Percentiles rank a stretch among this genome's conserved stretches.
phyloP scores from a whole-genome alignment of 1,139 yeast genomes.

The Entelexis paramagnoliae region DNA sequence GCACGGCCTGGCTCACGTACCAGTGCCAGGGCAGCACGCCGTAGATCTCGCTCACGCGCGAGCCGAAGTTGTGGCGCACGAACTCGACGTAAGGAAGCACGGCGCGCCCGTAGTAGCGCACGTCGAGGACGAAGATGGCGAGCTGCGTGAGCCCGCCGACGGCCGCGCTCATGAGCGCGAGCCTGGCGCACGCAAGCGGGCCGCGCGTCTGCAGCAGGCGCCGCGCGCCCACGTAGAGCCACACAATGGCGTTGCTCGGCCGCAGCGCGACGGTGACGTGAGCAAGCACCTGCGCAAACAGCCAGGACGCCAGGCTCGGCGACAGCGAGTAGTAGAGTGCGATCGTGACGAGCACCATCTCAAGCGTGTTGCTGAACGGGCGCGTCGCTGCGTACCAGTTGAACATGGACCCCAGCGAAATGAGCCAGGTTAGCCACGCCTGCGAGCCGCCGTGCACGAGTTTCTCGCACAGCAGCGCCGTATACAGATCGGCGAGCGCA shows the following conservation, averaged over 20 bases:
- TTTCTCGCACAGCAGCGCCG: slow-evolving; percentile 39
- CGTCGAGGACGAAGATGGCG: slow-evolving; percentile 43
- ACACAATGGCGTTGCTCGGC: slow-evolving; percentile 72
- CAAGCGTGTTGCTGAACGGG: slow-evolving; percentile 78
- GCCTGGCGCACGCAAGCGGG: background rate
- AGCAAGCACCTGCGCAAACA: slow-evolving; percentile 36
- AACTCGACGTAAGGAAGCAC: slow-evolving; percentile 50
- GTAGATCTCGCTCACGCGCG: slow-evolving; percentile 68
- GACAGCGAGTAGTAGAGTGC: slow-evolving; percentile 62
- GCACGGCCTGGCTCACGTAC: slow-evolving; percentile 72
- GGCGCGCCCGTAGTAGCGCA: slow-evolving; percentile 44
- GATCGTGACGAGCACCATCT: slow-evolving; percentile 58
- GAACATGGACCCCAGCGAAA: slow-evolving; percentile 64
- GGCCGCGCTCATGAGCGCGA: slow-evolving; percentile 23
- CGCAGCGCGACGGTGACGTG: slow-evolving; percentile 46
- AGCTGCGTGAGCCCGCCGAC: slow-evolving; percentile 28
- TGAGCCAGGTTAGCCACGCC: slow-evolving; percentile 31
- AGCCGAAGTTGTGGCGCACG: slow-evolving; percentile 61
- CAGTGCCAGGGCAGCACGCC: slow-evolving; percentile 83
- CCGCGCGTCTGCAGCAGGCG: slow-evolving; percentile 26
- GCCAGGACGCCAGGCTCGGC: slow-evolving; percentile 26
- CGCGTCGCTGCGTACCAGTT: slow-evolving; percentile 75
- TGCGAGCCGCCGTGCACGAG: slow-evolving; percentile 31
- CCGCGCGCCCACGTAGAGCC: slow-evolving; percentile 51
- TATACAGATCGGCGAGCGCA: slow-evolving; percentile 56